phyloP scores from a whole-genome alignment of 257 asterid genomes.

The Solanum rostratum region DNA sequence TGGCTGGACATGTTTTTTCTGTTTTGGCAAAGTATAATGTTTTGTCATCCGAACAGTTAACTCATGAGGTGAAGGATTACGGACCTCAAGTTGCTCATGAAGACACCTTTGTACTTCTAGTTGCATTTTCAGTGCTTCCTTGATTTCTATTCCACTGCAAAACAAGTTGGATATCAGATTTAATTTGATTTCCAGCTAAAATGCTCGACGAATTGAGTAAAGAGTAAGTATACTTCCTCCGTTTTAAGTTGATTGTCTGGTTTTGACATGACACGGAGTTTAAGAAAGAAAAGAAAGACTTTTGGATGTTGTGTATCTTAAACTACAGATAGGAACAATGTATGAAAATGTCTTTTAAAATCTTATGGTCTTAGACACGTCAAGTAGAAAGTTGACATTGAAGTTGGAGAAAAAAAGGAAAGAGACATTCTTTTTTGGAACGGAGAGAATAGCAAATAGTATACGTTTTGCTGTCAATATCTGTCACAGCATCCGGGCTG shows the following conservation, averaged over 20 bases:
- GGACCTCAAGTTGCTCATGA: constrained; percentile 37
- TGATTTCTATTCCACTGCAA: constrained; percentile 22
- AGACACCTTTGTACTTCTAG: background rate
- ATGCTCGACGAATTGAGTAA: background rate
- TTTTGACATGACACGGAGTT: background rate
- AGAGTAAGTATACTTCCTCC: background rate
- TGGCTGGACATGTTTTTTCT: background rate
- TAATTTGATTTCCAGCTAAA: background rate
- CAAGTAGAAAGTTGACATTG: background rate
- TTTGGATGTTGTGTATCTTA: background rate
- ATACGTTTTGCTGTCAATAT: constrained; percentile 41
- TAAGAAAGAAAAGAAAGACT: background rate
- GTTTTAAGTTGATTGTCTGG: background rate
- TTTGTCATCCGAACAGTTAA: background rate
- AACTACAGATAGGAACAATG: background rate
- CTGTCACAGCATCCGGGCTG: constrained; percentile 12
- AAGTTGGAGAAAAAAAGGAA: background rate
- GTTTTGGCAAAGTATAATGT: background rate
- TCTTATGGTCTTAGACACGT: background rate
- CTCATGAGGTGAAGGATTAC: too few species aligned
- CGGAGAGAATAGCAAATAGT: background rate
- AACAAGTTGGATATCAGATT: background rate
- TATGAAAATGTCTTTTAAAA: background rate
- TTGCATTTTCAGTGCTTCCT: background rate
- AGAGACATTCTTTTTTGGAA: background rate